Evolutionary conservation across 2,329 filamentous ascomycete genomes (phyloP), one percentile per base, ranked within the genome.

Genomic region (Diplocarpon mali): DNA sequence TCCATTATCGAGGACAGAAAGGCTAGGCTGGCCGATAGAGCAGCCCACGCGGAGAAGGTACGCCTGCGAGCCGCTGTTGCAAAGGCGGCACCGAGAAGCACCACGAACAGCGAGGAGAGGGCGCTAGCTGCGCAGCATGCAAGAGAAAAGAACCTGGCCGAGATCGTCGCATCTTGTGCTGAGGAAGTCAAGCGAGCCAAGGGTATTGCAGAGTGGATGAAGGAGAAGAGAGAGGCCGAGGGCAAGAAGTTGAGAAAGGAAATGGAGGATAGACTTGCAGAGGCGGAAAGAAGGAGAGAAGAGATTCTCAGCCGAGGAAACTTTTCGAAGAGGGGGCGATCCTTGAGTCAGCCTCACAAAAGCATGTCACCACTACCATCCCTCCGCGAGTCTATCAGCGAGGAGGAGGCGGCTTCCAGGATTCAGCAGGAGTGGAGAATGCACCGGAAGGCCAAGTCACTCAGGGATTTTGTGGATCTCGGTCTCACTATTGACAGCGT

Each of bases 141-240:
- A 1, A 75, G 86, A 46, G 83, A 90, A 66, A 83, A 83, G 55
- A 86, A 89, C 55, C 66, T 92, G 14, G 85, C 83, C 8, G 85
- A 89, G 61, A 88, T 90, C 35, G 83, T 85, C 3, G 83, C 85
- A 39, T 74, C 78, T 48, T 90, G 85, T 59, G 85, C 85, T 15
- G 85, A 88, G 62, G 85, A 92, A 61, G 85, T 92, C 13, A 80
- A 83, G 60, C 75, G 84, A 52, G 85, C 85, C 42, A 90, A 90
- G 68, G 81, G 83, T 40, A 73, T 89, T n/a, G 85, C 85, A 12
- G 84, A 87, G 62, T 80, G 75, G 46, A 87, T 85, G 69, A 88
- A 86, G 64, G 82, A 85, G 65, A 82, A 83, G 62, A 78, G 85
- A 51, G 81, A 87, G 59, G 79, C 80, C 45, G 83, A 89, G 52